phyloP scores from a whole-genome alignment of 352 stramenopile genomes.

The Globisporangium spiculum region DNA sequence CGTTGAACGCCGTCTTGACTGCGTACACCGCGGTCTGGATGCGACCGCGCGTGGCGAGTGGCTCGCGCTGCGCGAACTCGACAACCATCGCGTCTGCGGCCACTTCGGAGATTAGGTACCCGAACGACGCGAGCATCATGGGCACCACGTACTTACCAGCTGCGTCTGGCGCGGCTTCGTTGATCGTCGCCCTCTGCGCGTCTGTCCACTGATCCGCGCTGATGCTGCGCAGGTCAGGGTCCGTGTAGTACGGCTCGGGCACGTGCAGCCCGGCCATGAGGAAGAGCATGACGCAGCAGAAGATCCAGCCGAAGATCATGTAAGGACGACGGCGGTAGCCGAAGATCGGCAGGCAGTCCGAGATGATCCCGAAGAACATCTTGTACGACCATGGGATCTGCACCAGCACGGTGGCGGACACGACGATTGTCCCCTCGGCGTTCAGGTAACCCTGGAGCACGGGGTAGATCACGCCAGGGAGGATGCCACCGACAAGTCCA shows the following conservation, averaged over 20 bases:
- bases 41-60: slow-evolving; percentile 36
- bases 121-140: slow-evolving; percentile 73
- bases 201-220: slow-evolving; percentile 33
- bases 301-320: slow-evolving; percentile 53
- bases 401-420: slow-evolving; percentile 44
- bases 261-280: slow-evolving; percentile 39
- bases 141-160: slow-evolving; percentile 54
- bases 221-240: slow-evolving; percentile 30
- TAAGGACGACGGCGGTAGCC: slow-evolving; percentile 56
- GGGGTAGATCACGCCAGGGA: slow-evolving; percentile 52
- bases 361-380: slow-evolving; percentile 53
- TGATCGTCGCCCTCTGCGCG: slow-evolving; percentile 36
- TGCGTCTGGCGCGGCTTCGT: slow-evolving; percentile 30
- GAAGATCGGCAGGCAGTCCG: slow-evolving; percentile 58
- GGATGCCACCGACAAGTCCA: slow-evolving; percentile 42
- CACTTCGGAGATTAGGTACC: slow-evolving; percentile 60
- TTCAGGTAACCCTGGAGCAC: slow-evolving; percentile 60
- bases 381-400: slow-evolving; percentile 64
- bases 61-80: slow-evolving; percentile 57
- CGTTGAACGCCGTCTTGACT: slow-evolving; percentile 46
- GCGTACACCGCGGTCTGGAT: slow-evolving; percentile 61
- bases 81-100: slow-evolving; percentile 61
- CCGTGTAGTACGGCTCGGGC: slow-evolving; percentile 44
- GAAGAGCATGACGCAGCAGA: slow-evolving; percentile 49
- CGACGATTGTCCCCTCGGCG: slow-evolving; percentile 48